Evolutionary conservation across 2,329 filamentous ascomycete genomes (phyloP).

Genomic region (Pseudogymnoascus sp.): DNA sequence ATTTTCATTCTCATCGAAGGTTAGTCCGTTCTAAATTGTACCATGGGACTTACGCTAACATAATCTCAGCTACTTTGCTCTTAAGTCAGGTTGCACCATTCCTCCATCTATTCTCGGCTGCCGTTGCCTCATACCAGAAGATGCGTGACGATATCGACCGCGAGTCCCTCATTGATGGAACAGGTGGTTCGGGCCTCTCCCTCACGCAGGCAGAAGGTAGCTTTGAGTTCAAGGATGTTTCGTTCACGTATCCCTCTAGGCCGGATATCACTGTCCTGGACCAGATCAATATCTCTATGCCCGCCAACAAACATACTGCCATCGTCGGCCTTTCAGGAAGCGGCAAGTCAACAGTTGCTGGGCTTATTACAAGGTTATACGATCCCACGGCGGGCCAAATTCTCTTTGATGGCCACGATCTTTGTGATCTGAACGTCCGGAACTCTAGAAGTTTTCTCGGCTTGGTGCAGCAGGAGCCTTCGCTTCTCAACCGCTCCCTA

Average conservation of each 20-base stretch:
- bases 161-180: conserved; percentile 19
- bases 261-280: conserved; percentile 36
- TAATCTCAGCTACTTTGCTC: conserved; percentile 39
- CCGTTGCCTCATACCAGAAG: conserved; percentile 50
- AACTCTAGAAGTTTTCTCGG: conserved; percentile 37
- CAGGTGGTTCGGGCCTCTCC: conserved; percentile 11
- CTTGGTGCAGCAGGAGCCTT: conserved; percentile 20
- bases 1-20: conserved; percentile 46
- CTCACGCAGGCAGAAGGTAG: conserved; percentile 22
- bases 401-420: conserved; percentile 31
- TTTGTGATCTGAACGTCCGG: conserved; percentile 30
- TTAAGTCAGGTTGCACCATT: conserved; percentile 56
- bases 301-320: conserved; percentile 44
- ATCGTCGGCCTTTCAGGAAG: conserved; percentile 52
- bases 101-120: conserved; percentile 52
- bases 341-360: conserved; percentile 50
- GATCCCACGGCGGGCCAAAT: conserved; percentile 40
- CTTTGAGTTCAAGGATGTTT: conserved; percentile 32
- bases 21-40: conserved; percentile 22
- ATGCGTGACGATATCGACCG: conserved; percentile 30
- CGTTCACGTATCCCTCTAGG: conserved; percentile 35
- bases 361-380: conserved; percentile 50
- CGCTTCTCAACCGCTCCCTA: conserved; percentile 35
- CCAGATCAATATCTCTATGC: conserved; percentile 28
- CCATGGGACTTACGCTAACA: not conserved